These are phyloP conservation scores for Luzula sylvatica DNA, from an alignment of 176 grass and related monocot species.

Conservation along the genomic window DNA sequence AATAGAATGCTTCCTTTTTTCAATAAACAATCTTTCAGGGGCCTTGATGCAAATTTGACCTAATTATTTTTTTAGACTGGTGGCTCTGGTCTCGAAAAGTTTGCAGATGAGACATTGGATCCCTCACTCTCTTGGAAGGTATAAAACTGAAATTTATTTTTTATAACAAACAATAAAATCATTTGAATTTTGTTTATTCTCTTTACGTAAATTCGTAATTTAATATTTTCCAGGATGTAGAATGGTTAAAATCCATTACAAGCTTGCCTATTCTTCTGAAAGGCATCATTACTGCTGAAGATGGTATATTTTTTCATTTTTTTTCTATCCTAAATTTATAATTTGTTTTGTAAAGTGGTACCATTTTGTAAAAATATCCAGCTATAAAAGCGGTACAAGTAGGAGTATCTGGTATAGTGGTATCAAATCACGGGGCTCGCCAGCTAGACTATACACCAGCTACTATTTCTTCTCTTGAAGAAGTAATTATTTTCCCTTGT, in stretches of 20 bases:
- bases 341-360: neutral
- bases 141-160: neutral
- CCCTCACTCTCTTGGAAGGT: constrained; percentile 86
- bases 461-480: constrained; percentile 63
- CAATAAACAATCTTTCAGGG: neutral
- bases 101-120: constrained; percentile 34
- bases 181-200: neutral
- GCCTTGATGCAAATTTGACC: neutral
- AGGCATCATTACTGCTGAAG: constrained; percentile 75
- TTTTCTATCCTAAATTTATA: constrained; percentile 12
- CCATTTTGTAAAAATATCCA: constrained; percentile 20
- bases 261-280: constrained; percentile 67
- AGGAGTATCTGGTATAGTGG: constrained; percentile 51
- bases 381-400: constrained; percentile 59
- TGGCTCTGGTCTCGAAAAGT: constrained; percentile 50
- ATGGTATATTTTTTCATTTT: constrained; percentile 26
- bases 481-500: constrained; percentile 34
- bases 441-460: constrained; percentile 71
- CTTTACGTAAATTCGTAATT: neutral
- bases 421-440: constrained; percentile 78
- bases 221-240: constrained; percentile 41
- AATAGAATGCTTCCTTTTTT: constrained; percentile 5
- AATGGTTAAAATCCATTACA: constrained; percentile 76
- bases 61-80: constrained; percentile 26
- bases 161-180: constrained; percentile 3